Conservation (phyloP, 352 stramenopile genomes). For the Aphanomyces stellatus region DNA sequence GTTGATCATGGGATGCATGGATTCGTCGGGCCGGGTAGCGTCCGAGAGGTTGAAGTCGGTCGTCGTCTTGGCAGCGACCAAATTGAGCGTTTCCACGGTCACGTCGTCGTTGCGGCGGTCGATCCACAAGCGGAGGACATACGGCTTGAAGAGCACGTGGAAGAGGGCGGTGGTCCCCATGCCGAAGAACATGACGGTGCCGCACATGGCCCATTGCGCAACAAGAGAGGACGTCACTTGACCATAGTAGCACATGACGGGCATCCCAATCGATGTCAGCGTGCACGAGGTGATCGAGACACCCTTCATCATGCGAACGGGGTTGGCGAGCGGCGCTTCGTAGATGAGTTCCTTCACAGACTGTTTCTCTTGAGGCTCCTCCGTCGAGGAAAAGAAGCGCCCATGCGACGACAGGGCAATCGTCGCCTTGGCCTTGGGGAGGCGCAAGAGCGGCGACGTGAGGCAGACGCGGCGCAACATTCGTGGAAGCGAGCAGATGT, state of each 20-base stretch:
- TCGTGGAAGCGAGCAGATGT: too few relatives aligned
- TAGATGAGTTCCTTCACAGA: not conserved
- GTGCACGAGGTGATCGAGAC: constrained; percentile 76
- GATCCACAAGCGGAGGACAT: constrained; percentile 77
- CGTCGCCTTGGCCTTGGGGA: not conserved
- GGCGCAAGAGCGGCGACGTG: not conserved
- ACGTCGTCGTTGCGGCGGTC: constrained; percentile 23
- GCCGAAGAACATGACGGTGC: constrained; percentile 83
- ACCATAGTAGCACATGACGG: constrained; percentile 59
- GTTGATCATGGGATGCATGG: constrained; percentile 79
- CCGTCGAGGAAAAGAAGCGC: not conserved
- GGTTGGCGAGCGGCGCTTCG: not conserved
- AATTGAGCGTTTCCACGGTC: constrained; percentile 60
- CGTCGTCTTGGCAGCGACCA: constrained; percentile 50
- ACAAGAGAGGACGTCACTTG: constrained; percentile 59
- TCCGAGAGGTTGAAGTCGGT: constrained; percentile 53
- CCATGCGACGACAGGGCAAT: not conserved
- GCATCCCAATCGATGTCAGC: constrained; percentile 76
- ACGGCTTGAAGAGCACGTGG: constrained; percentile 80
- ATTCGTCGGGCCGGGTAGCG: constrained; percentile 37
- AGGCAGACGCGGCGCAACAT: not conserved
- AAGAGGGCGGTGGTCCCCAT: constrained; percentile 75
- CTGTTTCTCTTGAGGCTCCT: not conserved
- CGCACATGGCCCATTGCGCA: constrained; percentile 84
- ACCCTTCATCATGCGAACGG: constrained; percentile 80